Evolutionary conservation across 495 filamentous ascomycete species (phyloP).

Genomic region (Cudoniella acicularis): DNA sequence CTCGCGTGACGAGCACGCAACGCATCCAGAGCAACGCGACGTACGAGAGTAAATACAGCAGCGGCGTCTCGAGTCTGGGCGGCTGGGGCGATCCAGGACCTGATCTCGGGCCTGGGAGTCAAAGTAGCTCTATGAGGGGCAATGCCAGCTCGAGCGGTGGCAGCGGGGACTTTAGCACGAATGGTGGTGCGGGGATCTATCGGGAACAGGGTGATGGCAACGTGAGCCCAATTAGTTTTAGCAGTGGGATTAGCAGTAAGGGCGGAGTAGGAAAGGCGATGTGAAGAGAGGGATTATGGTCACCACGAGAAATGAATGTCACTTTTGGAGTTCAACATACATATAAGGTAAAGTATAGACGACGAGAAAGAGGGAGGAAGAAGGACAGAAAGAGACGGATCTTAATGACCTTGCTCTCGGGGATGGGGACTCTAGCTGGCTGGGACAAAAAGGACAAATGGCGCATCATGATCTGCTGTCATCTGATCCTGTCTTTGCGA

Average conservation of each 20-base stretch:
- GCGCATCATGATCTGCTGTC: neutral
- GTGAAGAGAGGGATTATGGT: conserved; percentile 5
- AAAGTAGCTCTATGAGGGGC: conserved; percentile 14
- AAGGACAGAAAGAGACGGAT: neutral
- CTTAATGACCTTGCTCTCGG: neutral
- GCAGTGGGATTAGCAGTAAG: conserved; percentile 12
- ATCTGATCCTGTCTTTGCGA: neutral
- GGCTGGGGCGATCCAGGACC: conserved; percentile 52
- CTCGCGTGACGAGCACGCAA: neutral
- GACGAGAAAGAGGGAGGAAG: neutral
- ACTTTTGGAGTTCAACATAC: neutral
- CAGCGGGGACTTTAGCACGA: conserved; percentile 9
- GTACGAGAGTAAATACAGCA: conserved; percentile 40
- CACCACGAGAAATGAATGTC: neutral
- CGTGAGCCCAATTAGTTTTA: conserved; percentile 18
- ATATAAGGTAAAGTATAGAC: neutral
- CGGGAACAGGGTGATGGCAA: conserved; percentile 13
- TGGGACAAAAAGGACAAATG: neutral
- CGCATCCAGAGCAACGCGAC: neutral
- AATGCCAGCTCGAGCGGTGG: conserved; percentile 9
- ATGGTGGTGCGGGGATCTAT: neutral
- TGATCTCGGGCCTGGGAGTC: conserved; percentile 33
- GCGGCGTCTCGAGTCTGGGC: conserved; percentile 36
- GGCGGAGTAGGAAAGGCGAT: conserved; percentile 22
- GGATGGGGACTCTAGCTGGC: neutral